These are phyloP conservation scores for Antitrichia curtipendula DNA, from an alignment of 225 moss, liverwort and hornwort species.

Conservation along the genomic window DNA sequence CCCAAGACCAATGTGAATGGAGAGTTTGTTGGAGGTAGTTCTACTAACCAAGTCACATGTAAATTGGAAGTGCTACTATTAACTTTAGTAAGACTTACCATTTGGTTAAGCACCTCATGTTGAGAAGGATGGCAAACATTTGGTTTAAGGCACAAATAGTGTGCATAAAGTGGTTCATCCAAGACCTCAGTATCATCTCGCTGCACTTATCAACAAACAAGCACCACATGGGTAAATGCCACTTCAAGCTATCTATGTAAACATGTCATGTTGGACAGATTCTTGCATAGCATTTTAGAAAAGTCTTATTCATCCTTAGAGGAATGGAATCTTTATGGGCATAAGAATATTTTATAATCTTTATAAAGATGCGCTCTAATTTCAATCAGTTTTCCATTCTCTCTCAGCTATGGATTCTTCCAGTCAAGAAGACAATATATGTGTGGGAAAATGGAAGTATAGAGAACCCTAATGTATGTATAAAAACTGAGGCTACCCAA, in stretches of 20 bases:
- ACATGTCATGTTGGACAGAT: background rate
- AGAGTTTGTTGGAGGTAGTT: background rate
- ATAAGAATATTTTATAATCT: background rate
- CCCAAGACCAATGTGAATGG: background rate
- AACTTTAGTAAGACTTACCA: constrained; percentile 7
- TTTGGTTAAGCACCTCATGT: constrained; percentile 45
- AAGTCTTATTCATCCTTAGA: background rate
- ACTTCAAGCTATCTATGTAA: background rate
- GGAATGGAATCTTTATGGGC: background rate
- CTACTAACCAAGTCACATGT: background rate
- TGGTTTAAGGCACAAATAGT: constrained; percentile 55
- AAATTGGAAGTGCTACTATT: background rate
- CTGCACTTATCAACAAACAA: constrained; percentile 11
- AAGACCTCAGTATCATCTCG: constrained; percentile 69
- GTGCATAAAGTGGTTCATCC: constrained; percentile 83
- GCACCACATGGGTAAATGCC: background rate
- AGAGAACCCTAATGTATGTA: background rate
- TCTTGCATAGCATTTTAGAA: background rate
- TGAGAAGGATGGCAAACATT: constrained; percentile 55
- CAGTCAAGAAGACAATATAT: background rate
- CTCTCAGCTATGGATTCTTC: background rate
- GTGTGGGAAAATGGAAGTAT: background rate
- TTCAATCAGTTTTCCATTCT: background rate
- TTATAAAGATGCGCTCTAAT: background rate
- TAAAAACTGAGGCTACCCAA: background rate